Percentiles rank a stretch among this genome's conserved stretches.
Evolutionary conservation across 257 asterid genomes (phyloP).

Genomic region (Salvia miltiorrhiza): DNA sequence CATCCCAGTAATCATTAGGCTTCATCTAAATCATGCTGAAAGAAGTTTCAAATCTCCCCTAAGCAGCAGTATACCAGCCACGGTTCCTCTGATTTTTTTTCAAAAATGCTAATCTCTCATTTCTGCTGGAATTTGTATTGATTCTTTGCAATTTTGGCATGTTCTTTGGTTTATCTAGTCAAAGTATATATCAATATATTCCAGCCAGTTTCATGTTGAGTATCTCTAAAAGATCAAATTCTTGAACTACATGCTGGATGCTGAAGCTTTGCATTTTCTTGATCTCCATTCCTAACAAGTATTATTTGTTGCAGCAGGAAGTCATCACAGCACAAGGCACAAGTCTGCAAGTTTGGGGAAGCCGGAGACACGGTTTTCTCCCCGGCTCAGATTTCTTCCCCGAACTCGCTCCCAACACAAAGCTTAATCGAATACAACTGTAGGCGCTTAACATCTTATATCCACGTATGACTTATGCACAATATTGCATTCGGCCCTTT

Average conservation of each 20-base stretch:
- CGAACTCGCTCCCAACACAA: constrained; percentile 25
- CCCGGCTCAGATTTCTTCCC: constrained; percentile 30
- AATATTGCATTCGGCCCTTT: neutral
- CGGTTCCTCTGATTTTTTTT: no score
- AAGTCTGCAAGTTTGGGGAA: constrained; percentile 20
- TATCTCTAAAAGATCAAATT: neutral
- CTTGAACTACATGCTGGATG: neutral
- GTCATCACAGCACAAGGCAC: constrained; percentile 15
- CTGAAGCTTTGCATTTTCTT: neutral
- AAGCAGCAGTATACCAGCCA: no score
- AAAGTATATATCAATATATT: neutral
- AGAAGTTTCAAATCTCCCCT: no score
- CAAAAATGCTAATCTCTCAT: no score
- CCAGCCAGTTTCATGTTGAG: neutral
- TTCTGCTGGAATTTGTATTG: no score
- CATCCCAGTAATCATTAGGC: no score
- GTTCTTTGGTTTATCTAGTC: neutral
- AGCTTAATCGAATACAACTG: constrained; percentile 1
- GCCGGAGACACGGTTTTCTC: constrained; percentile 33
- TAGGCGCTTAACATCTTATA: neutral
- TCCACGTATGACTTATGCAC: neutral
- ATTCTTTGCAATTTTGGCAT: neutral
- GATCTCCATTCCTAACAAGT: neutral
- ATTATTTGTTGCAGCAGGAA: constrained; percentile 19
- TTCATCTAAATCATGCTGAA: no score